Conservation (phyloP, 2,329 filamentous ascomycete species). For the Ophiostoma montium region DNA sequence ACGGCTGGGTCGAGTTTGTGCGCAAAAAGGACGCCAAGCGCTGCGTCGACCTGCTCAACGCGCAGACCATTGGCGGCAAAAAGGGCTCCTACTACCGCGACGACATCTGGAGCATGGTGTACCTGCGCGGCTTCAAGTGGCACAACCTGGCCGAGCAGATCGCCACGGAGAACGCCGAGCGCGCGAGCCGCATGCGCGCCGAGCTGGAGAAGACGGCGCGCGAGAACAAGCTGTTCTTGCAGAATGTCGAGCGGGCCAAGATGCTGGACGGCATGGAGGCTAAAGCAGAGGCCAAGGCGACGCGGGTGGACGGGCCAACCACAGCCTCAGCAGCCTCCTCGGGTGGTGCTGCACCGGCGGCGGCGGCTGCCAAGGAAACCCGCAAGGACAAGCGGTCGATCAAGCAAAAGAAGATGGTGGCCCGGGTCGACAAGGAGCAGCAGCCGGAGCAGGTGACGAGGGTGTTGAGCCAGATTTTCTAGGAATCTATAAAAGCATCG, state of each 20-base stretch:
- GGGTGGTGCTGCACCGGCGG: conserved; percentile 17
- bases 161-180: conserved; percentile 65
- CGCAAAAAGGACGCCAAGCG: conserved; percentile 63
- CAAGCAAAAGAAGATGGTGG: conserved; percentile 48
- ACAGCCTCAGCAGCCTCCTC: too few species aligned
- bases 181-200: conserved; percentile 58
- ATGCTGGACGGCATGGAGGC: conserved; percentile 60
- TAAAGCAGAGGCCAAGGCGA: conserved; percentile 37
- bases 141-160: conserved; percentile 60
- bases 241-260: conserved; percentile 68
- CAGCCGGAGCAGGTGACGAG: conserved; percentile 44
- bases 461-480: conserved; percentile 50
- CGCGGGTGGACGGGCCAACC: too few species aligned
- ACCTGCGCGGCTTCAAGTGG: conserved; percentile 79
- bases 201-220: conserved; percentile 62
- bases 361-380: conserved; percentile 5
- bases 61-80: conserved; percentile 66
- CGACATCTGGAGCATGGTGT: conserved; percentile 74
- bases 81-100: conserved; percentile 75
- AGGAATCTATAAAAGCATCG: too few species aligned
- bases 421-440: conserved; percentile 29
- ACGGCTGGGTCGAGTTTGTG: conserved; percentile 77
- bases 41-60: conserved; percentile 64
- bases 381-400: conserved; percentile 33
- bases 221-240: conserved; percentile 71